Evolutionary conservation across 306 rosid species (phyloP), one percentile per base, ranked within the genome.

Genomic region (Vigna angularis): DNA sequence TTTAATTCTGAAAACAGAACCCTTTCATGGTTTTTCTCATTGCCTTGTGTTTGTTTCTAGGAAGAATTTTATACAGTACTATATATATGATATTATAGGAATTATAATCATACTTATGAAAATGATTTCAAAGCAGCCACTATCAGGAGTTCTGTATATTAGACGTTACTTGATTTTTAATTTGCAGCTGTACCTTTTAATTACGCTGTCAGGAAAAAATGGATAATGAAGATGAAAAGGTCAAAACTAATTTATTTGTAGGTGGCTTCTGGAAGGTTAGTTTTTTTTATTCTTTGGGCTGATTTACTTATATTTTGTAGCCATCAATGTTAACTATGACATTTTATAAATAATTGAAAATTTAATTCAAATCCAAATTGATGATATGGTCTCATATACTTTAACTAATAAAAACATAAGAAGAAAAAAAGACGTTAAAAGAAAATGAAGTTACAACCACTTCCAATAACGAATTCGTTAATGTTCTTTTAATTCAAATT

Each of bases 371-470:
- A 48, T 3, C 36, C 20, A 49, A 47, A 7, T 64, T 64, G 52
- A 13, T 75, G 40, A 3, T 49, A 48, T 73, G 11, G 28, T 56
- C 42, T 9, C 38, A 62, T 62, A 62, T 12, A 42, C 24, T 28
- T 28, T 59, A 24, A 26, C 24, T 40, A 9, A 14, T 34, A 58
- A 53, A 72, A 53, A 72, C 2, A 18, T 15, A 2, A 36, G 24
- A 2, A 3, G 6, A 26, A 24, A 7, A 42, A 3, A 45, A 4
- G 1, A 26, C 50, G 64, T 17, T 18, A 55, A 13, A 49, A 50
- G 80, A 75, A 64, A 64, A 20, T 20, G 73, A 64, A 64, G 73
- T 65, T 52, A 34, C 53, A 65, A 65, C 66, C 45, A 76, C 73
- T 76, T 14, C 66, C 36, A 30, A 13, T 59, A 59, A 59, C 34